Percentiles rank a stretch among this genome's conserved stretches.
Evolutionary conservation across 2,329 filamentous ascomycete species (phyloP).

Genomic region (Aureobasidium sp.): DNA sequence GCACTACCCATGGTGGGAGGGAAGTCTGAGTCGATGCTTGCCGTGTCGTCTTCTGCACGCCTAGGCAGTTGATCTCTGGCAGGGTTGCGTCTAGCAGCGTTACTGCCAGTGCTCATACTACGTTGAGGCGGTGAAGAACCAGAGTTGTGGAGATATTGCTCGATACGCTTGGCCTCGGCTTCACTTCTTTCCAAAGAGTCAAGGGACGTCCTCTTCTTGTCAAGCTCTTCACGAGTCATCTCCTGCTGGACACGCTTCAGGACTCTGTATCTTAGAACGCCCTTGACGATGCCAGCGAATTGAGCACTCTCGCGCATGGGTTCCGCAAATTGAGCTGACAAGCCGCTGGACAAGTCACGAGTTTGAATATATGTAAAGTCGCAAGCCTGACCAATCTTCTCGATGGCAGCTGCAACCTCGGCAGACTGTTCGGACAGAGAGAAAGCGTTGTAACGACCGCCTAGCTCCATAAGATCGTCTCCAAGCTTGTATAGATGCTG

Average conservation of each 20-base stretch:
- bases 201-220: slow-evolving; percentile 74
- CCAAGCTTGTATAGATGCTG: slow-evolving; percentile 77
- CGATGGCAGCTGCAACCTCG: slow-evolving; percentile 83
- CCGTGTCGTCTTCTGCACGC: slow-evolving; percentile 24
- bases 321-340: slow-evolving; percentile 93
- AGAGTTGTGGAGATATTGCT: slow-evolving; percentile 77
- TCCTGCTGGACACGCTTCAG: slow-evolving; percentile 95
- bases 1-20: slow-evolving; percentile 66
- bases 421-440: slow-evolving; percentile 87
- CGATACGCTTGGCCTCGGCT: slow-evolving; percentile 82
- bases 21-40: slow-evolving; percentile 76
- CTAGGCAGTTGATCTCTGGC: slow-evolving; percentile 28
- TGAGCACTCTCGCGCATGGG: slow-evolving; percentile 97
- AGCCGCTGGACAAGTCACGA: slow-evolving; percentile 74
- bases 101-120: slow-evolving; percentile 42
- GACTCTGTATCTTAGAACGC: slow-evolving; percentile 79
- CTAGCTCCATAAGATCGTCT: slow-evolving; percentile 82
- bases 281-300: slow-evolving; percentile 88
- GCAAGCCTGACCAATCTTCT: slow-evolving; percentile 86
- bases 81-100: slow-evolving; percentile 29
- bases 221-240: slow-evolving; percentile 87
- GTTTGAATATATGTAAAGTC: slow-evolving; percentile 95
- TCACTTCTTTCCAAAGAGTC: slow-evolving; percentile 91
- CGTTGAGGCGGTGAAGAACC: slow-evolving; percentile 56
- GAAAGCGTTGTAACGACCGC: slow-evolving; percentile 94